Conservation (phyloP, 2,329 filamentous ascomycete genomes). For the Rugonectria rugulosa region DNA sequence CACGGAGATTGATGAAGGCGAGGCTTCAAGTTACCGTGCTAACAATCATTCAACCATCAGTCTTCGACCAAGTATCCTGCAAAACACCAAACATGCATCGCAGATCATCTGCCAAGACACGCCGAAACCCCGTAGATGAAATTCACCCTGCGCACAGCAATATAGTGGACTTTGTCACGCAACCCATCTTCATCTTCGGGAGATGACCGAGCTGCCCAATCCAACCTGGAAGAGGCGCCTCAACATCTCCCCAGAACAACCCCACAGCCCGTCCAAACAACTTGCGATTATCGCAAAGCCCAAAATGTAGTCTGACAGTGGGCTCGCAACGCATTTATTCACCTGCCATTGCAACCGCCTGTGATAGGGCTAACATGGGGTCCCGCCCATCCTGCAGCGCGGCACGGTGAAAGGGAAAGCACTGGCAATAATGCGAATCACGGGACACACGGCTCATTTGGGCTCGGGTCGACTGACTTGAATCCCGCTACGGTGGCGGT, state of each 20-base stretch:
- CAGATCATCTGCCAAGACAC: background rate
- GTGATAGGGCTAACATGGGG: slow-evolving; percentile 8
- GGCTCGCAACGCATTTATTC: too few relatives aligned
- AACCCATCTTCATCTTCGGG: background rate
- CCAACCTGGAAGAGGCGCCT: background rate
- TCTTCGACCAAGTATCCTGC: too few relatives aligned
- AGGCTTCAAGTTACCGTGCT: too few relatives aligned
- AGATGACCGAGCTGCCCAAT: background rate
- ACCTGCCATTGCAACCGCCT: background rate
- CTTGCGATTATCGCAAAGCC: background rate
- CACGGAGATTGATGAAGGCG: too few relatives aligned
- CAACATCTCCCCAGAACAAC: background rate
- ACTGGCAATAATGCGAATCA: slow-evolving; percentile 8
- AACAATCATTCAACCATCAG: too few relatives aligned
- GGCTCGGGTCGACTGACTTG: slow-evolving; percentile 7
- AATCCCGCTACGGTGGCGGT: slow-evolving; percentile 1
- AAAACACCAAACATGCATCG: background rate
- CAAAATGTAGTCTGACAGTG: background rate
- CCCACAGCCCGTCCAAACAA: background rate
- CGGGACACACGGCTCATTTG: slow-evolving; percentile 10
- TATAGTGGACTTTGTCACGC: background rate
- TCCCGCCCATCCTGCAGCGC: too few relatives aligned
- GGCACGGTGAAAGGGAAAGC: slow-evolving; percentile 3
- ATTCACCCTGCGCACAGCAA: background rate
- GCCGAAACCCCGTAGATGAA: background rate